Evolutionary conservation across 2,329 filamentous ascomycete species (phyloP).

Genomic region (Botryotinia globosa): DNA sequence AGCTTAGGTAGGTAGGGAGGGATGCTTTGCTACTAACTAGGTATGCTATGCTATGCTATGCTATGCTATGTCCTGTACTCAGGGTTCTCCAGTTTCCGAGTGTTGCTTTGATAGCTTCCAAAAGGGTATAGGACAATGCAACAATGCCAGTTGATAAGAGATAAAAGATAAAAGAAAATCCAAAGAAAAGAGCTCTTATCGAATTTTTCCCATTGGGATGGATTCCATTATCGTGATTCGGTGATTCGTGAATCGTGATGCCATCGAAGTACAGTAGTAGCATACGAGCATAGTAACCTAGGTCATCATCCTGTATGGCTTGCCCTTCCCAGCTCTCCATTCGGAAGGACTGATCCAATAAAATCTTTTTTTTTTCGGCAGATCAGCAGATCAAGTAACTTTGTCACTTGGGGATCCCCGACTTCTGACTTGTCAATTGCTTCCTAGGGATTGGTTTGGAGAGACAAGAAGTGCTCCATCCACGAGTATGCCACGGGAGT

Average conservation of each 20-base stretch:
- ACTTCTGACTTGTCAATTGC: slow-evolving; percentile 13
- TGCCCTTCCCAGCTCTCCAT: neutral
- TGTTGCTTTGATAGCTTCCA: neutral
- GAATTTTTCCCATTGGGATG: neutral
- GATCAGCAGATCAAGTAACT: slow-evolving; percentile 11
- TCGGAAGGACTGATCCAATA: neutral
- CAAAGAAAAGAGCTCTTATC: slow-evolving; percentile 12
- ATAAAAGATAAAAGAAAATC: neutral
- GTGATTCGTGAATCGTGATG: neutral
- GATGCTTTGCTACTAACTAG: too few species aligned
- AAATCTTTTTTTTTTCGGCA: neutral
- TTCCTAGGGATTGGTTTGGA: neutral
- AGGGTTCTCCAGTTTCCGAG: slow-evolving; percentile 16
- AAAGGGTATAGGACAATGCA: neutral
- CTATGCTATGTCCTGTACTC: neutral
- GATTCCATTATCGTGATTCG: neutral
- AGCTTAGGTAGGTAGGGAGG: neutral
- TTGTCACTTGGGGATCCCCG: slow-evolving; percentile 8
- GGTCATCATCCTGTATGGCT: neutral
- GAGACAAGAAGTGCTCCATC: neutral
- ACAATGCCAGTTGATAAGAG: slow-evolving; percentile 3
- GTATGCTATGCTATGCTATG: neutral
- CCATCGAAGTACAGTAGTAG: neutral
- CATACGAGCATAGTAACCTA: too few species aligned
- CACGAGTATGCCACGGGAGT: neutral